Evolutionary conservation across 768 basidiomycete genomes (phyloP).

Genomic region (Suillus sp.): DNA sequence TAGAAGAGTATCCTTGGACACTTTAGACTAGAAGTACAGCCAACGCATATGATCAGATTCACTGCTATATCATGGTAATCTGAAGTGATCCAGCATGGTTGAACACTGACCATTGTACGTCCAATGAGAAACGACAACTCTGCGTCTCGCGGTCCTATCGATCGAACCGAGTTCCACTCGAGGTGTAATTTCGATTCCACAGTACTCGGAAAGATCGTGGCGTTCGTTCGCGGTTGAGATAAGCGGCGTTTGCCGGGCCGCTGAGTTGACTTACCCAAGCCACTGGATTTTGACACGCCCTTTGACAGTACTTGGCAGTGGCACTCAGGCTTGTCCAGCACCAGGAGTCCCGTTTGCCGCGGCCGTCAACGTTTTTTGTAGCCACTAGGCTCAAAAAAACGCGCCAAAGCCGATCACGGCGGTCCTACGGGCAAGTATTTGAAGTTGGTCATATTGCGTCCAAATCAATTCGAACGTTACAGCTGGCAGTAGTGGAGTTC

Average conservation of each 20-base stretch:
- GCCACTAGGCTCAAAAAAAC: not conserved
- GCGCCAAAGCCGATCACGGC: not conserved
- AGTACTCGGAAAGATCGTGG: too few relatives aligned
- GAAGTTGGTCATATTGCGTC: not conserved
- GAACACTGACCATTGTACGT: constrained; percentile 29
- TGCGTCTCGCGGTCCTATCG: not conserved
- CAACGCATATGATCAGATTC: constrained; percentile 7
- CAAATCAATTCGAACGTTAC: not conserved
- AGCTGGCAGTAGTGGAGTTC: not conserved
- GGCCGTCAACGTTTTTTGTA: not conserved
- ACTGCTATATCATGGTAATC: constrained; percentile 5
- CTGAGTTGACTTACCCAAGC: too few relatives aligned
- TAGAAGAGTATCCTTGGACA: constrained; percentile 46
- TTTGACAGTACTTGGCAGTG: too few relatives aligned
- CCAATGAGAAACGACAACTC: not conserved
- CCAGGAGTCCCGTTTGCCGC: not conserved
- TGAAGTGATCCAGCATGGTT: not conserved
- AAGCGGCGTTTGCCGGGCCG: constrained; percentile 26
- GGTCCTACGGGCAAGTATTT: not conserved
- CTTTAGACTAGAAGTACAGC: constrained; percentile 26
- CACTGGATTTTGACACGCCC: too few relatives aligned
- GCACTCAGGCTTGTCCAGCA: too few relatives aligned
- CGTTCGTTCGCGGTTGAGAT: constrained; percentile 12
- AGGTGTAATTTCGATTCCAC: too few relatives aligned
- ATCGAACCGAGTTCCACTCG: constrained; percentile 4